Base-by-base conservation (phyloP, 2,329 filamentous ascomycete genomes). In the Chalaropsis thielavioides region DNA sequence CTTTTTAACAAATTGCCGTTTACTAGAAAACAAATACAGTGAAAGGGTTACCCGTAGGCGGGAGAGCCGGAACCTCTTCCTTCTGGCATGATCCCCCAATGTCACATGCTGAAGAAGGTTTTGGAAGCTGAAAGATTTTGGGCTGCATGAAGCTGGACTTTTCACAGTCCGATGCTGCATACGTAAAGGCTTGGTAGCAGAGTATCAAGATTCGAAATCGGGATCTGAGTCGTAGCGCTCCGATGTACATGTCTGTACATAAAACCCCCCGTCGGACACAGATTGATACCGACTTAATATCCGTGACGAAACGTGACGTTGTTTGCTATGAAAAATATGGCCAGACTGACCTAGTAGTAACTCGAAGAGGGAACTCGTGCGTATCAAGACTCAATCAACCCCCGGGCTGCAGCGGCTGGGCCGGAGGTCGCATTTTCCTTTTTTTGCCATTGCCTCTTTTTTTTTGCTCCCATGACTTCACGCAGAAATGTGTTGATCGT, bases 81-180 rank as follows among this genome's bases (percentile, higher is more conserved):
- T 24, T 38, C 15, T 38, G 17, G 54, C 7, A 35, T 58, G 54
- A 38, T 58, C 27, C 15, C 8, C 24, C 15, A n/a, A n/a, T 27
- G 54, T 58, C 54, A 58, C 54, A 58, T 35, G 54, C n/a, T n/a
- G 54, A 58, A 58, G 54, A 58, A 58, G 27, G 15, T 35, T 58
- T 38, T 17, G 31, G 17, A 35, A 31, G 54, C 17, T 38, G 54
- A 58, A n/a, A n/a, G 54, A 58, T 27, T 7, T 15, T 27, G 27
- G 10, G 11, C 13, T n/a, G 4, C 44, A 22, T 11, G n/a, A 51
- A 27, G 27, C 15, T 13, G 17, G 8, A 2, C 54, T 11, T 10
- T 19, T 10, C 17, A n/a, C 3, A 19, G 43, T 17, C 15, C 43
- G 43, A n/a, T 46, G 43, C 1, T 8, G 3, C 15, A 38, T 15